Percentiles rank a stretch among this genome's conserved stretches.
Evolutionary conservation across 2,329 filamentous ascomycete genomes (phyloP).

Genomic region (Samsoniella hepiali): DNA sequence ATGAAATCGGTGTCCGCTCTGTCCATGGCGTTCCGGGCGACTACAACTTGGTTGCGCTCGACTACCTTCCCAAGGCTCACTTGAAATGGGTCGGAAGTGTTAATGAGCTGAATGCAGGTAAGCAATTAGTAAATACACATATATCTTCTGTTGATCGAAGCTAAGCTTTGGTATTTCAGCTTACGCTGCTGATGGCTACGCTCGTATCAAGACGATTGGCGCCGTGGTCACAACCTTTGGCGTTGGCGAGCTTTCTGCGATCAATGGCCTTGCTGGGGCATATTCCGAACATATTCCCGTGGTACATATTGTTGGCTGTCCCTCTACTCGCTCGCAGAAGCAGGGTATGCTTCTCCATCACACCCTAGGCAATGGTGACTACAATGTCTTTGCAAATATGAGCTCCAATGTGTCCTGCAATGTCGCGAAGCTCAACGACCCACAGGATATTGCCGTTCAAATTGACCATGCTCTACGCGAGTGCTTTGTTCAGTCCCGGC

Average conservation of each 20-base stretch:
- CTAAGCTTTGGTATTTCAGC: conserved; percentile 39
- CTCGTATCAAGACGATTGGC: conserved; percentile 66
- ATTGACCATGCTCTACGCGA: conserved; percentile 76
- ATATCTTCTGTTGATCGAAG: not conserved
- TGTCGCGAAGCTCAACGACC: conserved; percentile 67
- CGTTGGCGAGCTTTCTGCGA: conserved; percentile 69
- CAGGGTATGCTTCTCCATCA: conserved; percentile 57
- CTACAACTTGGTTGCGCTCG: conserved; percentile 67
- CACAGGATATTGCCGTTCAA: conserved; percentile 65
- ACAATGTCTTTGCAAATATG: conserved; percentile 80
- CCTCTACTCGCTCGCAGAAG: conserved; percentile 46
- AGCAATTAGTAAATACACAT: not conserved
- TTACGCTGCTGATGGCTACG: conserved; percentile 79
- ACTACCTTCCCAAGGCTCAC: conserved; percentile 58
- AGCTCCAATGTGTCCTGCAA: conserved; percentile 67
- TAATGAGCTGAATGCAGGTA: conserved; percentile 71
- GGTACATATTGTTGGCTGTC: conserved; percentile 62
- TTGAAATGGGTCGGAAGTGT: conserved; percentile 66
- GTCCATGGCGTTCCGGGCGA: conserved; percentile 70
- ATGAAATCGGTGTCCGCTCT: conserved; percentile 61
- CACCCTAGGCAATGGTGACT: conserved; percentile 75
- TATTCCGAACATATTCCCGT: conserved; percentile 71
- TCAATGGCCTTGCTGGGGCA: conserved; percentile 71
- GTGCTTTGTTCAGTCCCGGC: conserved; percentile 70
- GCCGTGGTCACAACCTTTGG: conserved; percentile 74